Conservation (phyloP, 352 stramenopile species). For the Globisporangium parvum region DNA sequence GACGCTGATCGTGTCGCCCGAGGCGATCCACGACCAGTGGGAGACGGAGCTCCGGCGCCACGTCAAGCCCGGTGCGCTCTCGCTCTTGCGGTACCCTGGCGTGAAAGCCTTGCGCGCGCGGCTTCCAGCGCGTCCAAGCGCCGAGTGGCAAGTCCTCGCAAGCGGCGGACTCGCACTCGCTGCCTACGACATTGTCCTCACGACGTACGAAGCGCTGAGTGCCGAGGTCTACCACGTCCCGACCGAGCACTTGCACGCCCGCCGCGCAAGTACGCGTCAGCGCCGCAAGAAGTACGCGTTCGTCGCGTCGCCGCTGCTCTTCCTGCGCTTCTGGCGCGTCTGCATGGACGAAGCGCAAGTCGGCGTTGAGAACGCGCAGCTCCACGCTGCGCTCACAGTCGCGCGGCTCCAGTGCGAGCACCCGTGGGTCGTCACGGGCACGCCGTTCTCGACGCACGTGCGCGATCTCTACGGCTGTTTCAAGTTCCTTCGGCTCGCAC, state of each 20-base stretch:
- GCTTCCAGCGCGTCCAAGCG: conserved; percentile 28
- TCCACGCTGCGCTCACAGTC: conserved; percentile 79
- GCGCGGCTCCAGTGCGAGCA: conserved; percentile 50
- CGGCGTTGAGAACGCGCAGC: conserved; percentile 71
- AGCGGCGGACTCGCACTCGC: conserved; percentile 42
- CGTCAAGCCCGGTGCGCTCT: conserved; percentile 40
- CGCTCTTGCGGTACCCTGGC: conserved; percentile 49
- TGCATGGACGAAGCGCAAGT: conserved; percentile 93
- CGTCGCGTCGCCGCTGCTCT: conserved; percentile 82
- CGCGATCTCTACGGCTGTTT: conserved; percentile 85
- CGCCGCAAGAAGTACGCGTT: conserved; percentile 76
- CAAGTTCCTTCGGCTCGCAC: conserved; percentile 52
- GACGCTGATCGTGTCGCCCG: conserved; percentile 91
- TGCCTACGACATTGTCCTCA: conserved; percentile 88
- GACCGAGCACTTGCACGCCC: conserved; percentile 21
- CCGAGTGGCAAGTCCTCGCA: conserved; percentile 51
- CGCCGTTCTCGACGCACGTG: conserved; percentile 77
- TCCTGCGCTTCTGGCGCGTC: conserved; percentile 86
- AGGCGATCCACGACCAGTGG: conserved; percentile 90
- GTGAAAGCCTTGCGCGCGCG: conserved; percentile 39
- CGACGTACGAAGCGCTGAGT: conserved; percentile 86
- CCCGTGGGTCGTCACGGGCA: conserved; percentile 89
- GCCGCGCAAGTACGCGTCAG: conserved; percentile 56
- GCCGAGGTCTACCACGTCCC: conserved; percentile 78
- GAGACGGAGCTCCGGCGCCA: conserved; percentile 81